A percentile compares a stretch with the other conserved stretches of the same genome.
Conservation (phyloP, 2,329 filamentous ascomycete genomes). For the Chaetoscypha palmicola region DNA sequence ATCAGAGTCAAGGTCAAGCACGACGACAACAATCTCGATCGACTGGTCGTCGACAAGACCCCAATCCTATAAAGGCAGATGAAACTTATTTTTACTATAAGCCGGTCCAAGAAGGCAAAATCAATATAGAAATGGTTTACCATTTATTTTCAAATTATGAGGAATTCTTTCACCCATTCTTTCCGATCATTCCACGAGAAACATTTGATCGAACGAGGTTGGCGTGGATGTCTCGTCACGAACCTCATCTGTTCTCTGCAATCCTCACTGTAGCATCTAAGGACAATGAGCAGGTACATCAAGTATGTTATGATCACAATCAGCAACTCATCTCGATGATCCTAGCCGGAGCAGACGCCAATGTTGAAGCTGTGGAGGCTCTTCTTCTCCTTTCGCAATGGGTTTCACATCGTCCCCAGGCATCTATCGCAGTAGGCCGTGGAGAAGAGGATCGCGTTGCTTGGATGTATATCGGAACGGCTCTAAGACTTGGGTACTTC, state of each 20-base stretch:
- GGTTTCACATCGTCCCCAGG: constrained; percentile 36
- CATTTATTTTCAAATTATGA: constrained; percentile 27
- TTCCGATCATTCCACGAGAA: constrained; percentile 55
- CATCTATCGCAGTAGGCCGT: constrained; percentile 45
- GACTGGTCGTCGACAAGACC: constrained; percentile 7
- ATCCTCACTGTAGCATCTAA: constrained; percentile 66
- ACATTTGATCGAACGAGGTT: constrained; percentile 45
- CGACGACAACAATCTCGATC: constrained; percentile 10
- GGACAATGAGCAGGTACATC: constrained; percentile 58
- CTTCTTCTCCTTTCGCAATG: constrained; percentile 65
- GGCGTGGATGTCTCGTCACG: constrained; percentile 44
- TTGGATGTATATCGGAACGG: constrained; percentile 71
- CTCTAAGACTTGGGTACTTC: constrained; percentile 62
- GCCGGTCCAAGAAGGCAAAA: constrained; percentile 24
- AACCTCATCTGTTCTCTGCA: constrained; percentile 62
- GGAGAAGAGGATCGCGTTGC: constrained; percentile 68
- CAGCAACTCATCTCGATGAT: constrained; percentile 60
- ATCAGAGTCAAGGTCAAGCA: constrained; percentile 14
- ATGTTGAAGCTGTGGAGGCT: constrained; percentile 65
- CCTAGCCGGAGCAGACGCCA: constrained; percentile 58
- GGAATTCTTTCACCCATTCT: constrained; percentile 56
- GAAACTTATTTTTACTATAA: constrained; percentile 24
- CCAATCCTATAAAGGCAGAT: constrained; percentile 16
- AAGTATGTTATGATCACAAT: constrained; percentile 63
- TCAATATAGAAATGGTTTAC: constrained; percentile 25